Evolutionary conservation across 495 filamentous ascomycete species (phyloP), one percentile per base, ranked within the genome.

Genomic region (Trichoderma asperelloides): DNA sequence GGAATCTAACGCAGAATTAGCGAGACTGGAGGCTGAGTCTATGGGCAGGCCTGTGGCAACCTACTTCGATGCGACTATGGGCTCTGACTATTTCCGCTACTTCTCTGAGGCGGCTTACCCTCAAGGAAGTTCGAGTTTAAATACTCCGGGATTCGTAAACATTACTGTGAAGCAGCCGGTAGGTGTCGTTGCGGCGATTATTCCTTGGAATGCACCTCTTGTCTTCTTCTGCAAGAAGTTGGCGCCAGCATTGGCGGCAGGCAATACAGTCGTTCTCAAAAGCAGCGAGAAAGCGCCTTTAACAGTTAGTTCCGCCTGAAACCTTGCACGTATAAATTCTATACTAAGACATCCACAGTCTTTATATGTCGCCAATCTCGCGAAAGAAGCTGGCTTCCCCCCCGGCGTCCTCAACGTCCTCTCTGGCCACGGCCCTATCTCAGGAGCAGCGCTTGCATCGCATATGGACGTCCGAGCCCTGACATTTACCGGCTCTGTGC

Each of bases 221-320:
- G 90, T 93, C 71, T 93, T 94, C 75, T 90, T 90, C 13, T 81
- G 92, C 0, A 93, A 90, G 91, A 94, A 94, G 74, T 89, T 88
- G 5, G 91, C 89, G n/a, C 89, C 91, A 9, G 92, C 90, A 66
- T 81, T 94, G 18, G 89, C 90, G 13, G 91, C 91, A 3, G 91
- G 91, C 28, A 94, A 94, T 71, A 90, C 88, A 68, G 91, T 94
- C 88, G 83, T 94, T 64, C 92, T 92, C 77, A 94, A 94, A 69
- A 87, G 91, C 39, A 90, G 87, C 71, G 91, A 94, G 80, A 86
- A 86, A 74, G 92, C 91, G 37, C 88, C 90, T 4, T 77, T 93
- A 27, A 89, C 92, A 70, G 89, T 79, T 39, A 81, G 86, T 45
- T 45, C 11, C 18, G 9, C 41, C 12, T 45, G 4, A 45, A 18